Percentiles rank a stretch among this genome's conserved stretches.
Conservation (phyloP, 2,329 filamentous ascomycete genomes). For the Ophiostoma sp. region DNA sequence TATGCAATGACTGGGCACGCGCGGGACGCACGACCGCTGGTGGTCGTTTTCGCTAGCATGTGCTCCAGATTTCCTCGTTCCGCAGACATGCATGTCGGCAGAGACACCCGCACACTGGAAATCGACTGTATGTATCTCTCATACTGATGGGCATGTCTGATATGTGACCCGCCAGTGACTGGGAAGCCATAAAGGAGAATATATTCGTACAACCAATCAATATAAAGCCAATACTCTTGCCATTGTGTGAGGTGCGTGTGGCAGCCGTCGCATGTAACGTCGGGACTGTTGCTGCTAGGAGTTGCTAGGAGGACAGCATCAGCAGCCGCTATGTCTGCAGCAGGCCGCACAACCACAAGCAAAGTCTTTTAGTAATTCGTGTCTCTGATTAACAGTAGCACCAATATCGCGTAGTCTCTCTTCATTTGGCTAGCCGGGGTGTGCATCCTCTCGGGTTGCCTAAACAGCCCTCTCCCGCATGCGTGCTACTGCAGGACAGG, state of each 20-base stretch:
- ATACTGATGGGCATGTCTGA: not conserved
- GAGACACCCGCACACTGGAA: not conserved
- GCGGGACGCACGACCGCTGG: not conserved
- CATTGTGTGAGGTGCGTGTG: too few species aligned
- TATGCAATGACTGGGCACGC: not conserved
- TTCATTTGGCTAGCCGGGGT: too few species aligned
- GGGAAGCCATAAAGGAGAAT: not conserved
- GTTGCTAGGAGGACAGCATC: too few species aligned
- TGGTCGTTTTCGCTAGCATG: not conserved
- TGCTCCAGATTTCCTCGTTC: not conserved
- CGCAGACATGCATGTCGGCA: conserved; percentile 6
- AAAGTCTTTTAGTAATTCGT: too few species aligned
- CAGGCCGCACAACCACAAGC: too few species aligned
- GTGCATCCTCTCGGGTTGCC: not conserved
- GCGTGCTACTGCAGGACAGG: not conserved
- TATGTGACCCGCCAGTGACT: not conserved
- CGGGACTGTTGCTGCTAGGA: too few species aligned
- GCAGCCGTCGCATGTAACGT: too few species aligned
- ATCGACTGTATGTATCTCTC: not conserved
- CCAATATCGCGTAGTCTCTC: too few species aligned
- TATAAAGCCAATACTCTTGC: not conserved
- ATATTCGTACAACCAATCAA: not conserved
- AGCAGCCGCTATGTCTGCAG: too few species aligned
- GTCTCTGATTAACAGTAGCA: too few species aligned
- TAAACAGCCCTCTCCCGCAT: not conserved